A percentile compares a stretch with the other conserved stretches of the same genome.
These are phyloP conservation scores for Fusarium haematococcum DNA, from an alignment of 2,329 filamentous ascomycete species.

Conservation along the genomic window DNA sequence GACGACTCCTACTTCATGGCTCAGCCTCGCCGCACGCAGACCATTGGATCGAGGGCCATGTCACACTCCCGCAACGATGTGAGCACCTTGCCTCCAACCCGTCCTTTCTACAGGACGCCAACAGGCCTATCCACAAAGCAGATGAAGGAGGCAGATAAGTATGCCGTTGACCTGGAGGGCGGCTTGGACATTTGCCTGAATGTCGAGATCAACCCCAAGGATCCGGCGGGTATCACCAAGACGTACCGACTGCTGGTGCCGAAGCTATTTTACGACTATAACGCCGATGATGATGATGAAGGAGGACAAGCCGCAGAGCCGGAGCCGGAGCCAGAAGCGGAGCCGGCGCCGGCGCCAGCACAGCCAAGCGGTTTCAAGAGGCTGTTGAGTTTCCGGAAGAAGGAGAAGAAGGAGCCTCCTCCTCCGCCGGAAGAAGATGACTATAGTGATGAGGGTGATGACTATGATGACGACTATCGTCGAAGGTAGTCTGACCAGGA, in stretches of 20 bases:
- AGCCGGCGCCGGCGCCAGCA: slow-evolving; percentile 30
- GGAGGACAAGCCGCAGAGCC: slow-evolving; percentile 43
- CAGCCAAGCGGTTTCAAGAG: slow-evolving; percentile 57
- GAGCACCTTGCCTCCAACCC: slow-evolving; percentile 35
- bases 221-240: slow-evolving; percentile 88
- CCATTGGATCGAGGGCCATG: slow-evolving; percentile 46
- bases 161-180: slow-evolving; percentile 80
- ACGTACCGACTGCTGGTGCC: slow-evolving; percentile 91
- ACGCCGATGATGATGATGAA: slow-evolving; percentile 55
- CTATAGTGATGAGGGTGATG: slow-evolving; percentile 44
- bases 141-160: slow-evolving; percentile 63
- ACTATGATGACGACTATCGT: slow-evolving; percentile 39
- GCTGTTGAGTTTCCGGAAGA: slow-evolving; percentile 59
- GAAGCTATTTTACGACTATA: slow-evolving; percentile 72
- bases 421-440: slow-evolving; percentile 39
- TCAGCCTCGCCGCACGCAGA: slow-evolving; percentile 48
- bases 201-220: slow-evolving; percentile 85
- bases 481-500: slow-evolving; percentile 24
- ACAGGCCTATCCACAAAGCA: slow-evolving; percentile 76
- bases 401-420: slow-evolving; percentile 39
- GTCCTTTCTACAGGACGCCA: slow-evolving; percentile 74
- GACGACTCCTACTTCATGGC: slow-evolving; percentile 70
- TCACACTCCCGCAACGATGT: slow-evolving; percentile 43
- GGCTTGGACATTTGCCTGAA: slow-evolving; percentile 90
- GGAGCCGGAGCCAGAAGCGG: slow-evolving; percentile 1